These are phyloP conservation scores for Codiaeum variegatum DNA, from an alignment of 441 rosid genomes.

Conservation along the genomic window DNA sequence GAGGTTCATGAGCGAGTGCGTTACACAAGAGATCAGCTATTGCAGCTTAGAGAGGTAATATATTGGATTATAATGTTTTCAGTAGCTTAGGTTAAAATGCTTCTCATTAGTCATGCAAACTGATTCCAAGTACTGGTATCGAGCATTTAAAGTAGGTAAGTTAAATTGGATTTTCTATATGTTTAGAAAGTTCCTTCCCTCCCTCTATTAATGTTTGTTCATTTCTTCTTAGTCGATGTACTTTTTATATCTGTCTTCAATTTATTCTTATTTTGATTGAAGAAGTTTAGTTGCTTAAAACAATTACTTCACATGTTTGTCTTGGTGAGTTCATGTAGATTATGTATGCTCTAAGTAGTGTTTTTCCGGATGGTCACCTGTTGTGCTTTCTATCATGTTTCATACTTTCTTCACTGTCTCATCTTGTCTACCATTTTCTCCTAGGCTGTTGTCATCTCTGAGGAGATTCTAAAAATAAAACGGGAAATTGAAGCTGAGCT, in stretches of 20 bases:
- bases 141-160: background rate
- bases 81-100: background rate
- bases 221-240: background rate
- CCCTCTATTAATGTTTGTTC: background rate
- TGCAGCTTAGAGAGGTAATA: conserved; percentile 65
- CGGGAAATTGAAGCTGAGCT: conserved; percentile 66
- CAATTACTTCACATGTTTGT: background rate
- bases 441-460: conserved; percentile 55
- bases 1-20: conserved; percentile 60
- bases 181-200: too few relatives aligned
- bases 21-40: conserved; percentile 66
- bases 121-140: background rate
- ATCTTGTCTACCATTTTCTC: conserved; percentile 14
- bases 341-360: background rate
- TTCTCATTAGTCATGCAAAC: background rate
- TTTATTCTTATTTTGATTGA: background rate
- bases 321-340: background rate
- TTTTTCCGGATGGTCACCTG: background rate
- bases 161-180: background rate
- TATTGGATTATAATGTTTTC: background rate
- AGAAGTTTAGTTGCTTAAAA: background rate
- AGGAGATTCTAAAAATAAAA: conserved; percentile 68
- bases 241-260: background rate
- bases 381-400: background rate
- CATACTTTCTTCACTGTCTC: background rate